Percentiles rank a stretch among this genome's conserved stretches.
These are phyloP conservation scores for Rhizodiscina lignyota DNA, from an alignment of 495 filamentous ascomycete species.

Conservation along the genomic window DNA sequence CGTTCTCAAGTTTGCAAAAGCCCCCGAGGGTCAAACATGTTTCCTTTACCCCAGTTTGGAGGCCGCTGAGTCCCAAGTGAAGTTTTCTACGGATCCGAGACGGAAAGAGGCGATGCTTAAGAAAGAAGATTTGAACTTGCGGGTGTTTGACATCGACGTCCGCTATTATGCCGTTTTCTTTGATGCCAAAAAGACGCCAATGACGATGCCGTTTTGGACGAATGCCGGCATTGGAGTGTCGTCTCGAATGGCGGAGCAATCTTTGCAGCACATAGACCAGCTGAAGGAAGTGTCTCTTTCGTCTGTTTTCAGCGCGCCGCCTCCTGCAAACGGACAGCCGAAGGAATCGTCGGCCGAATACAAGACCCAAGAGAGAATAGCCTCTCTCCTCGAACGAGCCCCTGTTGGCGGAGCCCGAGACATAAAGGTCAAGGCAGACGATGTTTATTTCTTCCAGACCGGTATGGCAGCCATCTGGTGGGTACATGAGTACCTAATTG, in stretches of 20 bases:
- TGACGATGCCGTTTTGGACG: background rate
- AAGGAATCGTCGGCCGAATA: background rate
- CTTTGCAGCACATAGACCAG: background rate
- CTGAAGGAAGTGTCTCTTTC: background rate
- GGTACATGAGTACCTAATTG: constrained; percentile 8
- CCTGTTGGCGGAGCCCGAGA: background rate
- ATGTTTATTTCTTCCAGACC: constrained; percentile 21
- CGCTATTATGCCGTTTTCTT: background rate
- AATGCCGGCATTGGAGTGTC: background rate
- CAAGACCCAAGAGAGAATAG: background rate
- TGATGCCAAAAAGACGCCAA: background rate
- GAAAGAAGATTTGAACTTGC: background rate
- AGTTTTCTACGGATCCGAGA: background rate
- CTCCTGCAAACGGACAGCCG: background rate
- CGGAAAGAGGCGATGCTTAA: background rate
- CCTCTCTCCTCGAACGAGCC: background rate
- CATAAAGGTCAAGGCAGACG: constrained; percentile 6
- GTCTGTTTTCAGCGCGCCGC: background rate
- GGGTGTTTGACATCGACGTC: background rate
- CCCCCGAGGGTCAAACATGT: background rate
- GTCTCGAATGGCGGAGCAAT: background rate
- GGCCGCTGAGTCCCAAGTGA: background rate
- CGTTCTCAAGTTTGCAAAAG: background rate
- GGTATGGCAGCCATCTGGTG: constrained; percentile 20
- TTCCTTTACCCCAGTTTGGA: background rate